These are phyloP conservation scores for Debaryomycetaceae sp. DNA, from an alignment of 1,139 yeast genomes.

Conservation along the genomic window DNA sequence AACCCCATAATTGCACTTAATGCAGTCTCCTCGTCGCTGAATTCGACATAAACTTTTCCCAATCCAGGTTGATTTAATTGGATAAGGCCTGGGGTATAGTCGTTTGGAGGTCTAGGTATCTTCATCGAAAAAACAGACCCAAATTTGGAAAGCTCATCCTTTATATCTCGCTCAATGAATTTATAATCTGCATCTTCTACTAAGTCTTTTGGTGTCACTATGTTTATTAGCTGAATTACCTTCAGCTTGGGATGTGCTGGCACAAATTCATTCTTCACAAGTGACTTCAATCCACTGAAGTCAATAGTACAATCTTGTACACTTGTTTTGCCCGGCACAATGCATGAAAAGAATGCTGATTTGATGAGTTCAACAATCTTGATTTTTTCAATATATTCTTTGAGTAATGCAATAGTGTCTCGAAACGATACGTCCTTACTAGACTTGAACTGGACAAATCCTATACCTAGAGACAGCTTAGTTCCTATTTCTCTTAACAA, in stretches of 20 bases:
- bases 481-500: conserved; percentile 36
- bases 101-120: conserved; percentile 66
- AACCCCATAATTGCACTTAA: conserved; percentile 56
- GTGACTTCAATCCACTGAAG: conserved; percentile 25
- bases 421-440: conserved; percentile 12
- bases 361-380: conserved; percentile 16
- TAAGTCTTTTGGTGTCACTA: conserved; percentile 63
- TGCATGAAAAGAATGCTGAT: conserved; percentile 33
- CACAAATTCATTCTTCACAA: conserved; percentile 35
- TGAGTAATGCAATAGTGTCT: conserved; percentile 14
- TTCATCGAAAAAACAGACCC: conserved; percentile 55
- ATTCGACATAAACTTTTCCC: conserved; percentile 73
- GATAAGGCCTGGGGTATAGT: conserved; percentile 40
- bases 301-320: conserved; percentile 37
- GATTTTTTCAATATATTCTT: conserved; percentile 14
- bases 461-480: conserved; percentile 36
- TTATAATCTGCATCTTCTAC: conserved; percentile 47
- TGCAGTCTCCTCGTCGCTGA: conserved; percentile 51
- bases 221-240: conserved; percentile 65
- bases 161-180: conserved; percentile 53
- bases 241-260: conserved; percentile 43
- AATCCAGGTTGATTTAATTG: conserved; percentile 55
- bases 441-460: conserved; percentile 34
- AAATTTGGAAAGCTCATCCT: conserved; percentile 46
- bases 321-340: conserved; percentile 25